Evolutionary conservation across 169 alveolate genomes (phyloP), one percentile per base, ranked within the genome.

Genomic region (Plasmodium sp.): DNA sequence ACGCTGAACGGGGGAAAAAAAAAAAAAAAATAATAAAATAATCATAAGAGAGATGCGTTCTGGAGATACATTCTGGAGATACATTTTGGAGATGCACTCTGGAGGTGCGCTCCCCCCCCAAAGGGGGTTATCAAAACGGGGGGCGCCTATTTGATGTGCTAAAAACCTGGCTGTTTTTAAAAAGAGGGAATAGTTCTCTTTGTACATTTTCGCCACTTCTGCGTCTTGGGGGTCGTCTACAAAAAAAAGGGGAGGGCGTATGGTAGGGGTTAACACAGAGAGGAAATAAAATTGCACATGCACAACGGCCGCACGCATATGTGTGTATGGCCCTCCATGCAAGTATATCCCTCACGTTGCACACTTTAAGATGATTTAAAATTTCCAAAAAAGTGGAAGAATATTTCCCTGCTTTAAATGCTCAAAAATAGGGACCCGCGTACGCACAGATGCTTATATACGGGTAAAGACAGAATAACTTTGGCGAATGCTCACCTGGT

Each of bases 201-300:
- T 96, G 92, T 96, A 97, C 98, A 97, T 97, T 48, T 96, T 95
- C n/a, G 99, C 99, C 14, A 97, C 99, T 81, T 97, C 98, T 6
- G 98, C 98, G 79, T 97, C 99, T 82, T 97, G 99, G 6, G 99
- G 99, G 72, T 97, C 98, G 84, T 97, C 98, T 85, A 73, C 45
- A 82, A 4, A 71, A 39, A 36, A 51, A 91, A 48, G 5, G n/a
- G n/a, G 4, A 48, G 45, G 9, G 45, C 0, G 45, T 2, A 4
- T 22, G 14, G 27, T 22, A 27, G 72, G 27, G 9, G 3, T 62
- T 5, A 3, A 58, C 14, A 33, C n/a, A 18, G 54, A 39, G 54
- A 48, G 39, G 45, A 75, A 16, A 45, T 0, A 22, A 22, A 84
- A 31, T 74, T 45, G 10, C n/a, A 73, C 1, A 72, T 10, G 33